These are phyloP conservation scores for Hylodesmum podocarpum DNA, from an alignment of 306 rosid genomes.

Conservation along the genomic window DNA sequence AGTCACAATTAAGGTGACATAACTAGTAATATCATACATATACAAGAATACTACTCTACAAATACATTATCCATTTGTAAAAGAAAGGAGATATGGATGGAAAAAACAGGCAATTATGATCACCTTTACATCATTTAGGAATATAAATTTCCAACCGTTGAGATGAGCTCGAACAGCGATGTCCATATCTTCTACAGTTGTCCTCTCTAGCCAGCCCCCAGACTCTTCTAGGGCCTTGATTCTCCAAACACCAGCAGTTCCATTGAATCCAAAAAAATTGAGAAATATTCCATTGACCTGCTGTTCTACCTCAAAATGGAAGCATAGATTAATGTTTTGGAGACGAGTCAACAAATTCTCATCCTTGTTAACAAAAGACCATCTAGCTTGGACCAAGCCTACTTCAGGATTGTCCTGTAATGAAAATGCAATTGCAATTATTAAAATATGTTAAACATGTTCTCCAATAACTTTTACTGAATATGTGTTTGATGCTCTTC, in stretches of 20 bases:
- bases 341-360: slow-evolving; percentile 97
- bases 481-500: slow-evolving; percentile 4
- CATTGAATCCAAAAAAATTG: slow-evolving; percentile 93
- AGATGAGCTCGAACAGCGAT: slow-evolving; percentile 98
- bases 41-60: background rate
- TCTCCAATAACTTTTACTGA: slow-evolving; percentile 1
- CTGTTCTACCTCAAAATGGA: slow-evolving; percentile 99
- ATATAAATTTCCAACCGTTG: slow-evolving; percentile 90
- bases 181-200: slow-evolving; percentile 97
- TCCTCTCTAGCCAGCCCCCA: slow-evolving; percentile 97
- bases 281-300: slow-evolving; percentile 92
- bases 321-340: slow-evolving; percentile 89
- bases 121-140: slow-evolving; percentile 92
- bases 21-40: background rate
- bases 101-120: slow-evolving; percentile 18
- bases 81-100: slow-evolving; percentile 12
- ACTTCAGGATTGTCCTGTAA: slow-evolving; percentile 80
- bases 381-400: slow-evolving; percentile 92
- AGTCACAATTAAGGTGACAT: background rate
- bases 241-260: slow-evolving; percentile 99
- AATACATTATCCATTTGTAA: background rate
- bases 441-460: slow-evolving; percentile 21
- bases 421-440: background rate
- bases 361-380: slow-evolving; percentile 91
- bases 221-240: slow-evolving; percentile 90